Percentiles rank a stretch among this genome's conserved stretches.
Conservation (phyloP, 345 rosid species). For the Populus pruinosa region DNA sequence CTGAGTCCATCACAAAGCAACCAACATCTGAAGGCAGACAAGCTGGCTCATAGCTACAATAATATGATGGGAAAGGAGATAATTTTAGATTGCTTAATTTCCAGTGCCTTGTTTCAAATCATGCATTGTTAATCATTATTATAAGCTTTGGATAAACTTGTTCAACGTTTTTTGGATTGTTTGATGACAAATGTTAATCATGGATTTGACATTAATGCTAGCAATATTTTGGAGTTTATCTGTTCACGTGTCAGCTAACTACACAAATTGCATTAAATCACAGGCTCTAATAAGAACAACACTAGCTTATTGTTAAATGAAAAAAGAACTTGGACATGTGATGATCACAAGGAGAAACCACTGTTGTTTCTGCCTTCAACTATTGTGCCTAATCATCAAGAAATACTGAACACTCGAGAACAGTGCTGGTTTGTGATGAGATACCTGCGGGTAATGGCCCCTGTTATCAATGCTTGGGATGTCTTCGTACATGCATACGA, state of each 20-base stretch:
- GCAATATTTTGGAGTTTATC: not conserved
- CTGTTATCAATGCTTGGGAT: too few species aligned
- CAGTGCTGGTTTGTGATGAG: not conserved
- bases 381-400: too few species aligned
- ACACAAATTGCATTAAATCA: not conserved
- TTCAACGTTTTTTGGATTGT: not conserved
- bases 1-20: not conserved
- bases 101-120: not conserved
- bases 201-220: constrained; percentile 8
- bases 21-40: constrained; percentile 1
- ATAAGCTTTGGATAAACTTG: not conserved
- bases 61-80: not conserved
- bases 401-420: not conserved
- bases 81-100: not conserved
- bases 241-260: not conserved
- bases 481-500: too few species aligned
- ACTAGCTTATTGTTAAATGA: not conserved
- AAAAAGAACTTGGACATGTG: not conserved
- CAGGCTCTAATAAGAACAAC: not conserved
- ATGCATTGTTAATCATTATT: not conserved
- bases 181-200: not conserved
- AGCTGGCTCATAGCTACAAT: not conserved
- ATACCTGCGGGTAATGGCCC: too few species aligned
- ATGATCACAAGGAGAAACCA: not conserved
- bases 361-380: not conserved